phyloP scores from a whole-genome alignment of 768 basidiomycete genomes.

The Filobasidium wieringae region DNA sequence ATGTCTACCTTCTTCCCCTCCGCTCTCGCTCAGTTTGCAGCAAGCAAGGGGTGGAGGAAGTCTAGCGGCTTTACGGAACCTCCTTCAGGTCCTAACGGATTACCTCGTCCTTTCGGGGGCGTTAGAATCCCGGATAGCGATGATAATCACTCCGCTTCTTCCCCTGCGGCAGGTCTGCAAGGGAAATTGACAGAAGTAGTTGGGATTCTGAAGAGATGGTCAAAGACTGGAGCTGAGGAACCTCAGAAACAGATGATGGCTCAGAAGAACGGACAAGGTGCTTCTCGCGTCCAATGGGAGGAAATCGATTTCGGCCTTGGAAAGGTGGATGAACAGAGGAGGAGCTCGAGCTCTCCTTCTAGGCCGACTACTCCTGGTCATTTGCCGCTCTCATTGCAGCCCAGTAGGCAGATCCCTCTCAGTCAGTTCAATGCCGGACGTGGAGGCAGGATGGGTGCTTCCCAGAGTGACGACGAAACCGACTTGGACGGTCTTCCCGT shows the following conservation, averaged over 20 bases:
- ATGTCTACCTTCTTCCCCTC: neutral
- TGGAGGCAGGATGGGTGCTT: neutral
- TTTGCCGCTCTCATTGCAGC: neutral
- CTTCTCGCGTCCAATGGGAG: conserved; percentile 30
- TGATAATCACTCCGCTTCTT: neutral
- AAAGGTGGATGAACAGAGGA: conserved; percentile 27
- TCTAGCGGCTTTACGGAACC: neutral
- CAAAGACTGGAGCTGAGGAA: neutral
- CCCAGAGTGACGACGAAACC: no score
- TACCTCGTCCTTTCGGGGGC: conserved; percentile 9
- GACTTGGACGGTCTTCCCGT: conserved; percentile 4
- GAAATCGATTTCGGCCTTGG: conserved; percentile 39
- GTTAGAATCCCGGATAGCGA: conserved; percentile 5
- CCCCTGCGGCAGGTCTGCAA: neutral
- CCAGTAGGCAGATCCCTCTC: neutral
- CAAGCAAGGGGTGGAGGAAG: neutral
- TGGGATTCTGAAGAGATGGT: neutral
- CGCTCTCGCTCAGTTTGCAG: conserved; percentile 2
- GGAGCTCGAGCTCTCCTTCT: conserved; percentile 11
- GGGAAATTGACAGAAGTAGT: neutral
- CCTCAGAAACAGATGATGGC: neutral
- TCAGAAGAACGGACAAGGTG: neutral
- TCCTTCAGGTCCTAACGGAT: neutral
- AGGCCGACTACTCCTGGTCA: conserved; percentile 1
- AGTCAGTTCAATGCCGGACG: conserved; percentile 7